Evolutionary conservation across 306 rosid species (phyloP).

Genomic region (Rosa multiflora): DNA sequence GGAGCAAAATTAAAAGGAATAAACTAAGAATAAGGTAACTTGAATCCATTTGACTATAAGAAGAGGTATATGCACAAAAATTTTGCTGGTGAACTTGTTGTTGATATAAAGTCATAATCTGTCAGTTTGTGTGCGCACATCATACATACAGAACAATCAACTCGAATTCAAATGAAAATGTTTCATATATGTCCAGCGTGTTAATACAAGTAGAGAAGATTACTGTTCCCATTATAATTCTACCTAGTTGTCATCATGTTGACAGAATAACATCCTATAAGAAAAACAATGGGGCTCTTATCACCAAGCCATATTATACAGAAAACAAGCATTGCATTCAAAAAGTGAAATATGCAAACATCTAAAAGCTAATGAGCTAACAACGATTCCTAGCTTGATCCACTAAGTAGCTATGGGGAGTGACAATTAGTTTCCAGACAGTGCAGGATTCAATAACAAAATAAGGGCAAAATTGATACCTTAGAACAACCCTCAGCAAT

Average conservation of each 20-base stretch:
- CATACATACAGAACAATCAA: background rate
- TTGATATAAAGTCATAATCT: background rate
- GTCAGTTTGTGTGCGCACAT: background rate
- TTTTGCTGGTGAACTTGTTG: background rate
- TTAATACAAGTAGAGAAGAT: background rate
- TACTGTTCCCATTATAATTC: background rate
- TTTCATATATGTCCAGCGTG: background rate
- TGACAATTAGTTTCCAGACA: background rate
- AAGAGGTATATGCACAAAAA: background rate
- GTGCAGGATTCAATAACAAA: background rate
- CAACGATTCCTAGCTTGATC: background rate
- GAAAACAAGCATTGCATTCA: background rate
- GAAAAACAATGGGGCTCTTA: background rate
- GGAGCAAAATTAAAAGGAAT: constrained; percentile 11
- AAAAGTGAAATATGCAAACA: background rate
- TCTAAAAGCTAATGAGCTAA: background rate
- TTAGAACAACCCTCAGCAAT: constrained; percentile 93
- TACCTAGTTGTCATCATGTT: background rate
- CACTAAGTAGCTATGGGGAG: background rate
- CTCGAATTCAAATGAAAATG: background rate
- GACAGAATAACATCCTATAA: background rate
- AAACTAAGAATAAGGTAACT: background rate
- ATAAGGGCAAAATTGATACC: constrained; percentile 37
- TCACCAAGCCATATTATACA: background rate
- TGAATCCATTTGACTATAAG: background rate